Evolutionary conservation across 1,139 yeast species (phyloP).

Genomic region (Geotrichum restrictum): DNA sequence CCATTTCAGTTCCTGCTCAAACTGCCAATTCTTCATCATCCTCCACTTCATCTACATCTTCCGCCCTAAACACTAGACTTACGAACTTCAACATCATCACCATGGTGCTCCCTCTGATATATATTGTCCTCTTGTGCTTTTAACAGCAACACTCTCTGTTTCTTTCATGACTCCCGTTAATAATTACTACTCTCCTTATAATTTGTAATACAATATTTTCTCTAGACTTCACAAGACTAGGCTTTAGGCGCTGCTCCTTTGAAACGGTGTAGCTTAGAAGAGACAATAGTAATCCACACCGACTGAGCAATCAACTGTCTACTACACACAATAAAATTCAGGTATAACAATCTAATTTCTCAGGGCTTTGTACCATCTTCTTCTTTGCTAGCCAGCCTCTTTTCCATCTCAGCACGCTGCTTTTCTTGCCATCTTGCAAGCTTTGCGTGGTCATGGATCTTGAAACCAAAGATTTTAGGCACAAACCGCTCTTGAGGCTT

Average conservation of each 20-base stretch:
- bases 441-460: conserved; percentile 83
- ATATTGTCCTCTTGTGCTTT: background rate
- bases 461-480: conserved; percentile 91
- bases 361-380: background rate
- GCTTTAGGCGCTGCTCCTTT: too few relatives aligned
- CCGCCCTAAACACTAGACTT: background rate
- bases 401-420: background rate
- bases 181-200: background rate
- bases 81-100: background rate
- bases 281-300: too few relatives aligned
- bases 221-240: too few relatives aligned
- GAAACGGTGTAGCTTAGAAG: too few relatives aligned
- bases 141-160: background rate
- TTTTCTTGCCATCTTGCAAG: conserved; percentile 60
- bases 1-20: background rate
- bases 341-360: background rate
- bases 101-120: background rate
- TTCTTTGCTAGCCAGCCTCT: conserved; percentile 24
- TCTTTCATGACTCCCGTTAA: background rate
- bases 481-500: conserved; percentile 77
- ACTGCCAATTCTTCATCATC: background rate
- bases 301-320: too few relatives aligned
- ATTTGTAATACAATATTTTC: too few relatives aligned
- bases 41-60: background rate
- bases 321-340: background rate